phyloP scores from a whole-genome alignment of 768 basidiomycete genomes.

The Pulveroboletus frians region DNA sequence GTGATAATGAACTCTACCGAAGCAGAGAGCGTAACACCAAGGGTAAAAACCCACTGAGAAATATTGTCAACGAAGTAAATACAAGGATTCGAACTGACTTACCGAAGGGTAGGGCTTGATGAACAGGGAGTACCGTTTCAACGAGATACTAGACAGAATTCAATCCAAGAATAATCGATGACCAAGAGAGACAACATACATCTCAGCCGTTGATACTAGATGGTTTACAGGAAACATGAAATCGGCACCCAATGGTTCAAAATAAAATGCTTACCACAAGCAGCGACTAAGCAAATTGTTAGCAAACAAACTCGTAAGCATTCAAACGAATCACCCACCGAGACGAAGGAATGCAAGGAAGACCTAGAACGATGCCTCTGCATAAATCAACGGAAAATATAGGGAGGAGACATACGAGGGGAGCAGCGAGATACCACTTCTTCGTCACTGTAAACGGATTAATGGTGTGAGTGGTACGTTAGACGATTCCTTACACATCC shows the following conservation, averaged over 20 bases:
- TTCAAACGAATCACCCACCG: conserved; percentile 13
- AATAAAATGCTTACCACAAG: conserved; percentile 20
- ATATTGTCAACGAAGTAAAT: background rate
- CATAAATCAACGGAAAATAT: background rate
- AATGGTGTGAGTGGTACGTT: background rate
- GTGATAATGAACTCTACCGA: conserved; percentile 33
- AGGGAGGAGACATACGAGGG: conserved; percentile 17
- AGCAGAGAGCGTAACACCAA: conserved; percentile 29
- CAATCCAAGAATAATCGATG: background rate
- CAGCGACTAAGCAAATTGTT: conserved; percentile 20
- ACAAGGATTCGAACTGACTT: background rate
- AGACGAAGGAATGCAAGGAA: conserved; percentile 33
- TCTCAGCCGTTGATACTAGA: conserved; percentile 30
- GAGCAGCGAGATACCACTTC: conserved; percentile 29
- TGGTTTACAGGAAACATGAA: background rate
- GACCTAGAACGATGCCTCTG: conserved; percentile 6
- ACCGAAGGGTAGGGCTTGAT: conserved; percentile 30
- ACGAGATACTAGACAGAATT: conserved; percentile 15
- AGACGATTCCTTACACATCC: conserved; percentile 24
- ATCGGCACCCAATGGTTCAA: background rate
- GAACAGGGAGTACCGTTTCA: conserved; percentile 28
- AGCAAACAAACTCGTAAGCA: background rate
- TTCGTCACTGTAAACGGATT: conserved; percentile 24
- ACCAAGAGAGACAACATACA: conserved; percentile 14
- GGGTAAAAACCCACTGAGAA: conserved; percentile 29